Evolutionary conservation across 1,139 yeast genomes (phyloP), one percentile per base, ranked within the genome.

Genomic region (Hemisphaericaspora xylanilytica): DNA sequence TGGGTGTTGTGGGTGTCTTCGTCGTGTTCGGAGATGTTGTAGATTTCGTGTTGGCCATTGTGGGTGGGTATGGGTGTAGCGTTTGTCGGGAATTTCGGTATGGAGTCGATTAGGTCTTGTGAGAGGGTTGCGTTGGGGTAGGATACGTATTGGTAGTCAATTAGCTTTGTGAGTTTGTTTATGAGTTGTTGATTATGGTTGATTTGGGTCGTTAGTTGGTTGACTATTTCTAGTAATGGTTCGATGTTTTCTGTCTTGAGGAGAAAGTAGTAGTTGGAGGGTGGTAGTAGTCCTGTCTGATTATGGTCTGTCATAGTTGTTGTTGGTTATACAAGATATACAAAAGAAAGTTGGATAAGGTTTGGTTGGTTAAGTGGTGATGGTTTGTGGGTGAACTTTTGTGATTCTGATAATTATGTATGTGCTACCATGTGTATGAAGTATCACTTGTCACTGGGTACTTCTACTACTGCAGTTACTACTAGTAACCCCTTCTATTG

Each of bases 191-290:
- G 65, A 45, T 65, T 67, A 30, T 51, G 44, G 25, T 49, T 50
- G 8, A 69, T 47, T 29, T 55, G 56, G 0, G 33, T n/a, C 11
- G 53, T 42, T 10, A 69, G 45, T 21, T 53, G 50, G n/a, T 49
- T 50, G 1, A 64, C 45, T 7, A 61, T 44, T 2, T 49, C 52
- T 1, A 56, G 28, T 14, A 69, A 49, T 4, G 73, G 72, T 31
- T 58, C 59, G 32, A 59, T 53, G 41, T 64, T 67, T 42, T 70
- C 75, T 6, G 71, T 67, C 39, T 65, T 67, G 25, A 68, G 53
- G 33, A 65, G 51, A 37, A 57, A 64, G 38, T 55, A 50, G 37
- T 47, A 43, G 18, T 37, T 41, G 21, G 43, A 18, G 14, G 38
- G 28, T 14, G 36, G 14, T 8, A 32, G 15, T 12, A 33, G n/a